Evolutionary conservation across 805 yeast species (phyloP), one percentile per base, ranked within the genome.

Genomic region (Myxozyma monticola): DNA sequence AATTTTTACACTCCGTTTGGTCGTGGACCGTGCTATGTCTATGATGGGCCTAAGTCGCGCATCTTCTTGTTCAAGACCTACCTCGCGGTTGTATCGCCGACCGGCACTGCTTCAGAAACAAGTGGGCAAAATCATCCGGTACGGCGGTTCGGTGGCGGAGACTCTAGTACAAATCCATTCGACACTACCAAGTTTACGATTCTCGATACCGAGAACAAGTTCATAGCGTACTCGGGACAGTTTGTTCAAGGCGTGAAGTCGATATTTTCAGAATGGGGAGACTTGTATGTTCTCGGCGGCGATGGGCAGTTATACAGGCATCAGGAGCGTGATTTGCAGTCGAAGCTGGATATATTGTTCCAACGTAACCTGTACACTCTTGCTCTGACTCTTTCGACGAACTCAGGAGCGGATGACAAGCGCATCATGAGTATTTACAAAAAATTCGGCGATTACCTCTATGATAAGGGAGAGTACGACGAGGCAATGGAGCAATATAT

Each of bases 401-500:
- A 59, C n/a, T 59, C 60, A 2, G 65, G 69, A 5, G 63, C 64
- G 3, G 69, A 67, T 4, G 48, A 51, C 57, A 65, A 25, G 40
- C 64, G 30, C 64, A 69, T 43, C 34, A 21, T 57, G 28, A 21
- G 36, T 15, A 60, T 55, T 12, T 54, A 77, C 55, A 77, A 75
- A 56, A 71, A 75, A 37, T 86, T 81, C 62, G 99, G 88, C 4
- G 90, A 88, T 55, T 78, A 73, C 62, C 73, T 88, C 1, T 90
- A 83, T 61, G 76, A 76, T 1, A 81, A 78, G 57, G 85, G 79
- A 31, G 84, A 84, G 39, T 77, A 71, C 36, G 79, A 78, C 2
- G 88, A 79, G 7, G 86, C 98, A 0, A 79, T 88, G 56, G 74
- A 76, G n/a, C 84, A 85, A 56, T 93, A 83, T 61, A 76, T 85